Evolutionary conservation across 2,329 filamentous ascomycete species (phyloP).

Genomic region (Trichoderma sp.): DNA sequence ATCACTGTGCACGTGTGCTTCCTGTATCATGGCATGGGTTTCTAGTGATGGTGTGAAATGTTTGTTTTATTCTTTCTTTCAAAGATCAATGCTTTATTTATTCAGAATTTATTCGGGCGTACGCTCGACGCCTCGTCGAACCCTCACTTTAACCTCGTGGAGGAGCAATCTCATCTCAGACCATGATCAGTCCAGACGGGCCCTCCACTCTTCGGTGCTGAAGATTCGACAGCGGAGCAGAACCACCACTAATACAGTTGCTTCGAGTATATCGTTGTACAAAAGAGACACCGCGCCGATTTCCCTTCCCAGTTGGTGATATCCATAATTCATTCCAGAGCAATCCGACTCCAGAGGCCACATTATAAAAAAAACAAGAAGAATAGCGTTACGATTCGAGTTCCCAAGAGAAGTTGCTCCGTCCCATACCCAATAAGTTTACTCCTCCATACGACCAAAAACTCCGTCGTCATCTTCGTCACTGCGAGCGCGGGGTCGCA

Average conservation of each 20-base stretch:
- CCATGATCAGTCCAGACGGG: constrained; percentile 33
- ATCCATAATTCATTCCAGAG: constrained; percentile 38
- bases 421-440: constrained; percentile 33
- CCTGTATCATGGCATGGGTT: not conserved
- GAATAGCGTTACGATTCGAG: constrained; percentile 27
- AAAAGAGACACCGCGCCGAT: constrained; percentile 48
- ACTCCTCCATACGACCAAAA: constrained; percentile 96
- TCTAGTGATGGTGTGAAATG: constrained; percentile 6
- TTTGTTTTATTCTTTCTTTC: not conserved
- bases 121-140: constrained; percentile 64
- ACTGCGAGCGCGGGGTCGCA: constrained; percentile 62
- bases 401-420: constrained; percentile 17
- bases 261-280: constrained; percentile 47
- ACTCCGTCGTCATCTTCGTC: constrained; percentile 95
- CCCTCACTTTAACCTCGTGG: constrained; percentile 74
- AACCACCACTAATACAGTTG: constrained; percentile 52
- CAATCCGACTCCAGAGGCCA: constrained; percentile 30
- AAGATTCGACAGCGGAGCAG: constrained; percentile 63
- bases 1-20: constrained; percentile 17
- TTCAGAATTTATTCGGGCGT: constrained; percentile 46
- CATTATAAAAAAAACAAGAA: constrained; percentile 23
- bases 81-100: constrained; percentile 34
- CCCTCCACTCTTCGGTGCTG: constrained; percentile 69
- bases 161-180: constrained; percentile 44
- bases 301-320: constrained; percentile 30